phyloP scores from a whole-genome alignment of 345 rosid genomes.

The Nephelium lappaceum region DNA sequence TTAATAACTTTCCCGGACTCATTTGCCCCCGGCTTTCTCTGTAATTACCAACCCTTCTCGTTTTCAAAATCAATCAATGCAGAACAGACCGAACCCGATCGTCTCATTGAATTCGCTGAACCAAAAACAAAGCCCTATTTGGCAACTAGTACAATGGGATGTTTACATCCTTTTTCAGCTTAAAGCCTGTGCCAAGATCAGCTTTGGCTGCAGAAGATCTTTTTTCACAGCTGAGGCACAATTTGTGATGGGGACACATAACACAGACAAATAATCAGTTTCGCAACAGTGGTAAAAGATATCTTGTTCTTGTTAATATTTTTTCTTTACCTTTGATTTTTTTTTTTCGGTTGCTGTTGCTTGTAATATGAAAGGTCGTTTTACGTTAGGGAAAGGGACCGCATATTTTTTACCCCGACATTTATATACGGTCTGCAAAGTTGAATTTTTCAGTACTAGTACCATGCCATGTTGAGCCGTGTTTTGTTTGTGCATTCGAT shows the following conservation, averaged over 20 bases:
- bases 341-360: neutral
- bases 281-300: no score
- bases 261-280: neutral
- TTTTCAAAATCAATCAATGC: neutral
- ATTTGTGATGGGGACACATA: neutral
- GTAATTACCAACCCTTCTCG: neutral
- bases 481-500: neutral
- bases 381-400: neutral
- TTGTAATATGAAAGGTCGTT: neutral
- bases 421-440: neutral
- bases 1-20: neutral
- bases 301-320: neutral
- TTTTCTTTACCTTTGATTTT: neutral
- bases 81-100: neutral
- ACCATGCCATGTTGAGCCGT: neutral
- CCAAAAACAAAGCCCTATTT: neutral
- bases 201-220: constrained; percentile 16
- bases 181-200: constrained; percentile 6
- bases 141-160: neutral
- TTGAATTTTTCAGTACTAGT: neutral
- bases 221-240: neutral
- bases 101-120: neutral
- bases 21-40: neutral
- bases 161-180: constrained; percentile 5
- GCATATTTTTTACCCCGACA: neutral